Percentiles rank a stretch among this genome's conserved stretches.
phyloP scores from a whole-genome alignment of 2,329 filamentous ascomycete species.

The Metarhizium sp. region DNA sequence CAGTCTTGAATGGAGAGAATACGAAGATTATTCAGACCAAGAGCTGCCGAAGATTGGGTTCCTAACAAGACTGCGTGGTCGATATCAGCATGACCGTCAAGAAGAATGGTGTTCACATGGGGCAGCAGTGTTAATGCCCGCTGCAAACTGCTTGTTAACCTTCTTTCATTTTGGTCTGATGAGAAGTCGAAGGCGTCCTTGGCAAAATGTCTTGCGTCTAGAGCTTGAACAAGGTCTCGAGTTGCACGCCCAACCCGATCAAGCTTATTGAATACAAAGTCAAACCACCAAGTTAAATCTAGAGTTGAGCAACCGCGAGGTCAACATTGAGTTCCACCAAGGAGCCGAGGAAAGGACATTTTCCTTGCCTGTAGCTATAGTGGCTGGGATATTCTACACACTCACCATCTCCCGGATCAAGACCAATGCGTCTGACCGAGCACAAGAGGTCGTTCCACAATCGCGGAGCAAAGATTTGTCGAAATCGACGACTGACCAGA shows the following conservation, averaged over 20 bases:
- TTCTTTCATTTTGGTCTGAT: conserved; percentile 26
- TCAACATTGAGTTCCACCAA: background rate
- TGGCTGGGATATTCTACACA: background rate
- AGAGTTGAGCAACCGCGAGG: background rate
- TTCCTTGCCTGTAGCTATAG: background rate
- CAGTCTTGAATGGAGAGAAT: conserved; percentile 38
- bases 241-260: conserved; percentile 25
- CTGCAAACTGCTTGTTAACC: conserved; percentile 28
- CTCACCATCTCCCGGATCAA: conserved; percentile 37
- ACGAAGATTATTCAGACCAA: conserved; percentile 9
- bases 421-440: conserved; percentile 26
- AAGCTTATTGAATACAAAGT: conserved; percentile 34
- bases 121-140: conserved; percentile 31
- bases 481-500: conserved; percentile 37
- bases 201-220: conserved; percentile 39
- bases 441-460: conserved; percentile 43
- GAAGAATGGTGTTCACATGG: conserved; percentile 33
- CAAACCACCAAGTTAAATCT: conserved; percentile 41
- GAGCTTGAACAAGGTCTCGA: conserved; percentile 31
- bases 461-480: conserved; percentile 38
- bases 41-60: conserved; percentile 3
- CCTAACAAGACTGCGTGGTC: conserved; percentile 29
- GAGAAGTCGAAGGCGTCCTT: conserved; percentile 30
- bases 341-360: background rate
- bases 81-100: conserved; percentile 37